phyloP scores from a whole-genome alignment of 2,329 filamentous ascomycete genomes.

The Epichloe coenophiala region DNA sequence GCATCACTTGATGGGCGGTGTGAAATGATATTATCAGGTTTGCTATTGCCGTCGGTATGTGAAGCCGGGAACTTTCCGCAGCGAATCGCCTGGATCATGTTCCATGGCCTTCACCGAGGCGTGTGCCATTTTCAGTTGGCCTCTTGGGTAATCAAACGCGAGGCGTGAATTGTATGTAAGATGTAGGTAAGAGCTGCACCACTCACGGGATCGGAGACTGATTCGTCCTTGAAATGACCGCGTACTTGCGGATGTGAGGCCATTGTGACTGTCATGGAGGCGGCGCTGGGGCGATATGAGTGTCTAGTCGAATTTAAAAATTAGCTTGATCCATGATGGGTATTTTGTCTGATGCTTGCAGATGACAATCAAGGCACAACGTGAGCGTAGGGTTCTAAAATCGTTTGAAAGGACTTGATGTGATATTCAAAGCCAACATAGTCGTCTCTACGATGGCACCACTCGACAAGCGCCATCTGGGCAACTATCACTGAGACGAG shows the following conservation, averaged over 20 bases:
- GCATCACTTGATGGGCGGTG: constrained; percentile 2
- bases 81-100: background rate
- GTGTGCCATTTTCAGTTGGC: constrained; percentile 1
- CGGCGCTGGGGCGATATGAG: background rate
- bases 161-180: background rate
- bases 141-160: background rate
- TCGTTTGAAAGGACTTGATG: too few relatives aligned
- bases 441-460: background rate
- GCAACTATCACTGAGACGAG: background rate
- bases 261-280: constrained; percentile 9
- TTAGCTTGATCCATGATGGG: constrained; percentile 1
- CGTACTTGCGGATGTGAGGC: constrained; percentile 10
- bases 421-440: background rate
- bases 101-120: background rate
- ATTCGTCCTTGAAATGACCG: constrained; percentile 10
- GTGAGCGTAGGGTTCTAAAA: background rate
- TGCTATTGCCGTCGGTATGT: background rate
- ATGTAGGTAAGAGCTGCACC: background rate
- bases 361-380: background rate
- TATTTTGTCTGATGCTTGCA: background rate
- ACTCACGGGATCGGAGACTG: constrained; percentile 8
- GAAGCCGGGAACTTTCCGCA: background rate
- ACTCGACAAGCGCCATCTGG: background rate
- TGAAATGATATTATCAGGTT: background rate
- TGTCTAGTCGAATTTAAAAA: background rate